Base-by-base conservation (phyloP, 805 yeast genomes). In the Teunomyces kruisii region DNA sequence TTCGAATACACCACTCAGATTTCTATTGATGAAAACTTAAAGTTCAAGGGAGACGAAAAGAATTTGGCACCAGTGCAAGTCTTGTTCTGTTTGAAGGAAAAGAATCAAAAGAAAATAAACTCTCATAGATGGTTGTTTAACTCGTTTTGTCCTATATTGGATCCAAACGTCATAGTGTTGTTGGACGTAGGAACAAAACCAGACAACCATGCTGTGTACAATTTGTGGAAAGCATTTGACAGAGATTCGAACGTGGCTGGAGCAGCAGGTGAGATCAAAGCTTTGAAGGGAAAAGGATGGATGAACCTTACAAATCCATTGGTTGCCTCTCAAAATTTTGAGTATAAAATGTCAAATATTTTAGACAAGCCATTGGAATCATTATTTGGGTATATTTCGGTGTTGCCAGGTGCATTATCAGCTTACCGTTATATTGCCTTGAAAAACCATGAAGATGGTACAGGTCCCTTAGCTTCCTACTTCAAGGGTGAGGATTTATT, bases 171-270 rank as follows among this genome's bases (percentile, higher is more conserved):
- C 12, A 83, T 92, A 44, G 81, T 89, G 6, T 68, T 94, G 48
- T 76, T 94, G 40, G 99, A 94, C 73, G 99, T 94, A n/a, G 99
- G 99, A 50, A 94, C 99, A 0, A 82, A 85, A 57, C 96, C 98
- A n/a, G 90, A 89, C 52, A 78, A 80, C 39, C 83, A 86, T 43
- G 92, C 98, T 0, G 74, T 92, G 19, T 95, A 94, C 59, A 94
- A 92, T 55, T 72, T 94, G 48, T 94, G 99, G 99, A 94, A 94
- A 65, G 96, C 97, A 0, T 94, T 94, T 65, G 99, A 94, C 64
- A 78, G 83, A 54, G 97, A 94, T 61, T 90, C 97, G 1, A 91
- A 92, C 57, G 96, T 94, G 43, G 99, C 97, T 0, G 99, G 99
- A 51, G 99, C 96, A 1, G 97, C 98, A 10, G 99, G 99, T 50